Percentiles rank a stretch among this genome's conserved stretches.
These are phyloP conservation scores for Diplodia scrobiculata DNA, from an alignment of 2,329 filamentous ascomycete species.

Conservation along the genomic window DNA sequence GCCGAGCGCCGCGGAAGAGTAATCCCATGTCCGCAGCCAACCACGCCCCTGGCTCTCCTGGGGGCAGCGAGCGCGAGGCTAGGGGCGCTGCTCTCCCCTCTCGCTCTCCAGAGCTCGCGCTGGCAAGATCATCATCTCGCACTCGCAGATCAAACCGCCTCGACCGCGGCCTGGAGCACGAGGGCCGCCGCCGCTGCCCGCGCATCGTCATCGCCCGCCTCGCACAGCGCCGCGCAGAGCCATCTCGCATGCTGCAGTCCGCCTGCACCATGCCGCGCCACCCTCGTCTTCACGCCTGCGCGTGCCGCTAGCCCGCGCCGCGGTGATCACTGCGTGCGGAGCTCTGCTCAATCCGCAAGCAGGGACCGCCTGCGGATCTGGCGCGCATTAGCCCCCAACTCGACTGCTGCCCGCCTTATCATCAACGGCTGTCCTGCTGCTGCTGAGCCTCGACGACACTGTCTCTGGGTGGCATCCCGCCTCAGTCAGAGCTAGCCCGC, in stretches of 20 bases:
- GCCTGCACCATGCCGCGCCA: constrained; percentile 18
- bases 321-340: constrained; percentile 12
- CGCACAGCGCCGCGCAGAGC: constrained; percentile 6
- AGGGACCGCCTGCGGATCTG: neutral
- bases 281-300: constrained; percentile 11
- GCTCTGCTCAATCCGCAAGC: neutral
- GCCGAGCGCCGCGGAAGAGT: neutral
- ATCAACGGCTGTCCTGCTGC: neutral
- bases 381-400: neutral
- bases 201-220: constrained; percentile 2
- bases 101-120: neutral
- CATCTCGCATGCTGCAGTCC: constrained; percentile 14
- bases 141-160: constrained; percentile 20
- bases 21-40: neutral
- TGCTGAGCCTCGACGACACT: neutral
- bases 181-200: neutral
- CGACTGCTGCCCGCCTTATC: constrained; percentile 7
- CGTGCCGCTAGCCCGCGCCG: constrained; percentile 3
- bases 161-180: neutral
- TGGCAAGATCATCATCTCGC: constrained; percentile 18
- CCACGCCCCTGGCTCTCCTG: neutral
- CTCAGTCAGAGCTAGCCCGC: neutral
- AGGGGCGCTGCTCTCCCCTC: neutral
- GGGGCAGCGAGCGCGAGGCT: neutral
- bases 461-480: neutral